Evolutionary conservation across 129 eudicot genomes (phyloP), one percentile per base, ranked within the genome.

Genomic region (Helianthus tuberosus): DNA sequence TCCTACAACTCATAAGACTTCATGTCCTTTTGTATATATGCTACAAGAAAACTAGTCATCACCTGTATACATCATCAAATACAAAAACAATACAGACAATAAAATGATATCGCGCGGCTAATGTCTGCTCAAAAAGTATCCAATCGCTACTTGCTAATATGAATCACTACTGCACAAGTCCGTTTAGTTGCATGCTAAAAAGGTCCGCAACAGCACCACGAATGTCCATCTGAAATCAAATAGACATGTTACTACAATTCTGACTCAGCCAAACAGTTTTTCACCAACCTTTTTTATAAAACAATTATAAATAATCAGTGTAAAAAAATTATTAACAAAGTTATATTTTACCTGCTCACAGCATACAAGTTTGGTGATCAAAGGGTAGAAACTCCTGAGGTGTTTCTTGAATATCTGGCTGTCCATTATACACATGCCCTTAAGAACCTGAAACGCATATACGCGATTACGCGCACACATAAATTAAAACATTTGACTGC

Each of bases 361-460:
- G 91, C 97, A 91, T 72, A 94, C 93, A 75, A 94, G 99, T 76
- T 85, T 91, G 66, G 99, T 91, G 67, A 94, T 87, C 48, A 91
- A 76, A 61, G 99, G 99, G 66, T 94, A 94, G 75, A 94, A 94
- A 75, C 90, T 89, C 71, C 88, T 85, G 20, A 94, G 88, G 81
- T 94, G 93, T 66, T 80, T 90, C 68, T 79, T 81, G 89, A 94
- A 94, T 52, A 94, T 88, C 72, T 76, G 84, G 68, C 70, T 80
- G 82, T 94, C 93, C 97, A 94, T 94, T 36, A 80, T 73, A 54
- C 86, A 81, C 99, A 94, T 94, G 75, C 96, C 96, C 75, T 81
- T 94, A 44, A 94, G 88, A 73, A 94, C 99, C 99, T 94, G 87
- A 73, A 79, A 86, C 50, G 67, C 69, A 71, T 9, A 75, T 1